Evolutionary conservation across 768 basidiomycete species (phyloP), one percentile per base, ranked within the genome.

Genomic region (Amylocystis lapponica): DNA sequence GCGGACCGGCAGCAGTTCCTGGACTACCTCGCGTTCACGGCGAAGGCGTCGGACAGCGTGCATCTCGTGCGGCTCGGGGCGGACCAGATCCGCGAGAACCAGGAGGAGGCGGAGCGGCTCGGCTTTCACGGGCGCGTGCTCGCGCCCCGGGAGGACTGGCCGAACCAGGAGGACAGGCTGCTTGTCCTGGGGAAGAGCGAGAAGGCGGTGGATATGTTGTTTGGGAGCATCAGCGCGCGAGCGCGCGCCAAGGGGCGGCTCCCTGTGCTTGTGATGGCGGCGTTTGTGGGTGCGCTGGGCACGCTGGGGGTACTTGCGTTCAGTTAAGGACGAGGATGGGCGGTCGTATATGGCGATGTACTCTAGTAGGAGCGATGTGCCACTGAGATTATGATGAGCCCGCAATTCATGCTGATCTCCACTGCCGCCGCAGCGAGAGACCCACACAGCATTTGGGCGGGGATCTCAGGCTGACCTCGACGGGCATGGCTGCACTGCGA

Each of bases 381-480:
- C n/a, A n/a, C n/a, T n/a, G n/a, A n/a, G n/a, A n/a, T n/a, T n/a
- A n/a, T n/a, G n/a, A n/a, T n/a, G n/a, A n/a, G n/a, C n/a, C n/a
- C n/a, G n/a, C n/a, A n/a, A n/a, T n/a, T n/a, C n/a, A 68, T 38
- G 78, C 78, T 47, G 72, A 76, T 14, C 77, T 74, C 35, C 30
- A 79, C 75, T 30, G 75, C 79, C 6, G 77, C 77, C 31, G 69
- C 77, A 37, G 79, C 71, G 67, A 75, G 75, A 16, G 76, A 78
- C 13, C 66, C 81, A 40, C n/a, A n/a, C n/a, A n/a, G 80, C 80
- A 25, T 65, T 66, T 68, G 72, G 60, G 51, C 76, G 48, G 72
- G 20, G 27, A 19, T 37, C 22, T 12, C 16, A 6, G 19, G 26
- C 36, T 14, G 23, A 26, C 22, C n/a, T 41, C 29, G 13, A 17